phyloP scores from a whole-genome alignment of 2,329 filamentous ascomycete species.

The Cladobotryum mycophilum region DNA sequence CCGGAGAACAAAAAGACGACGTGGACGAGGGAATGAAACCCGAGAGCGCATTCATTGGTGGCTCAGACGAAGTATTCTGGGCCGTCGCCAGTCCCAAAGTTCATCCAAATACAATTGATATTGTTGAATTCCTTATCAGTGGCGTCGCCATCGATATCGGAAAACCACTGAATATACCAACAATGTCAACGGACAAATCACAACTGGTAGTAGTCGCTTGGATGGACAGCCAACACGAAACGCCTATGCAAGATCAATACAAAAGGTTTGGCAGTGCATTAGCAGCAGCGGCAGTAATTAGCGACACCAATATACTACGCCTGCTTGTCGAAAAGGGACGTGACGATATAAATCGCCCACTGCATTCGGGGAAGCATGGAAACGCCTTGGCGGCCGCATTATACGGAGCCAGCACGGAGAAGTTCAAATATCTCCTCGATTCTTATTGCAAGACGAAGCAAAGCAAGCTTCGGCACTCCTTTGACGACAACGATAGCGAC shows the following conservation, averaged over 20 bases:
- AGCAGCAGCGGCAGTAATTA: not conserved
- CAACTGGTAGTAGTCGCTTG: not conserved
- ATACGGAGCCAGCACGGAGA: not conserved
- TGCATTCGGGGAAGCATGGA: not conserved
- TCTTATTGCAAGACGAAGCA: too few relatives aligned
- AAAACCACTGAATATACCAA: not conserved
- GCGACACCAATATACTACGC: not conserved
- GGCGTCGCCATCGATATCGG: not conserved
- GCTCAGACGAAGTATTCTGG: not conserved
- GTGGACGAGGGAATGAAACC: too few relatives aligned
- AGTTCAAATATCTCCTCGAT: not conserved
- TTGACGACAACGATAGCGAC: not conserved
- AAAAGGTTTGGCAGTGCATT: not conserved
- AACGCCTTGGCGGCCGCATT: not conserved
- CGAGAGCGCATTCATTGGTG: not conserved
- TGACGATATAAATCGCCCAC: not conserved
- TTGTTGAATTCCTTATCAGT: not conserved
- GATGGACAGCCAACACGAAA: not conserved
- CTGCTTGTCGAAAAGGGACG: not conserved
- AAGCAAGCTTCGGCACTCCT: too few relatives aligned
- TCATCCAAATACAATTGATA: not conserved
- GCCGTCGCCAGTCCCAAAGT: not conserved
- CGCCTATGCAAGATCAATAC: not conserved
- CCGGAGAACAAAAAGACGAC: not conserved
- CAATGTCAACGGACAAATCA: not conserved